Conservation (phyloP, 495 filamentous ascomycete genomes). For the Penicillium daleae region DNA sequence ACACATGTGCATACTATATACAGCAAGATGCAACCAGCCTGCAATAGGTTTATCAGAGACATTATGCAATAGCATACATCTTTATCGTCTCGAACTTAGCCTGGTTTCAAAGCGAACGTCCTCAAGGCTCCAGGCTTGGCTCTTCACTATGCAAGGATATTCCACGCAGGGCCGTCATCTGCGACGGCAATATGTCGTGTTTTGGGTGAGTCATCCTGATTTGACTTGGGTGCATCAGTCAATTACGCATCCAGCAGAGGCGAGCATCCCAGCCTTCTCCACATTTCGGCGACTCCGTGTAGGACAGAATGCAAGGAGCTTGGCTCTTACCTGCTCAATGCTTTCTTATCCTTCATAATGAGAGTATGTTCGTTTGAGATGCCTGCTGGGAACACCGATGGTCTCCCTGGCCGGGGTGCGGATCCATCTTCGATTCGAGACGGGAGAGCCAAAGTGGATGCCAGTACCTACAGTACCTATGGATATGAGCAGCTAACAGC, state of each 20-base stretch:
- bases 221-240: background rate
- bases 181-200: background rate
- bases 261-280: slow-evolving; percentile 1
- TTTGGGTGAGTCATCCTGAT: background rate
- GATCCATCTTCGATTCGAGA: background rate
- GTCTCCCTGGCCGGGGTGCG: background rate
- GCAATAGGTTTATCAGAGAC: background rate
- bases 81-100: background rate
- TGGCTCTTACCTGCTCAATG: background rate
- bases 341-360: slow-evolving; percentile 5
- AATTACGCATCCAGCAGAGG: background rate
- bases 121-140: background rate
- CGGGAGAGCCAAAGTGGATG: too few relatives aligned
- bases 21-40: background rate
- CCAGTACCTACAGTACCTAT: too few relatives aligned
- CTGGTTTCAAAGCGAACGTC: background rate
- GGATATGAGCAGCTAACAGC: background rate
- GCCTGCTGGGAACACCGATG: background rate
- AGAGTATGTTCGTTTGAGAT: too few relatives aligned
- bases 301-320: slow-evolving; percentile 4
- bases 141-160: background rate
- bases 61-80: background rate
- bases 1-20: background rate
- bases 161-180: background rate
- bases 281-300: slow-evolving; percentile 11